phyloP scores from a whole-genome alignment of 2,329 filamentous ascomycete genomes.

The Penicillium vulpinum region DNA sequence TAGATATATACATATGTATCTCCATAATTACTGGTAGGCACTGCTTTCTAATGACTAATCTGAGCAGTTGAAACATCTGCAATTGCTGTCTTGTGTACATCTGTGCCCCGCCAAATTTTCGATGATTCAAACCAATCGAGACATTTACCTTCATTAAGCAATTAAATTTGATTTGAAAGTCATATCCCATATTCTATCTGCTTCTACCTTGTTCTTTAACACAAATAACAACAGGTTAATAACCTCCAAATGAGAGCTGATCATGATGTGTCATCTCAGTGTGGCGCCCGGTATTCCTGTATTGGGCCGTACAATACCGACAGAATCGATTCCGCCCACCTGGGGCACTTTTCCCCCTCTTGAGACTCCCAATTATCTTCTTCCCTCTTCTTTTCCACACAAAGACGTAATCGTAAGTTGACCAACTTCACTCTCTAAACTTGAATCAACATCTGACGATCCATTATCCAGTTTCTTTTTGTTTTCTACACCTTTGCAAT shows the following conservation, averaged over 20 bases:
- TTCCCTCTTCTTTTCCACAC: conserved; percentile 33
- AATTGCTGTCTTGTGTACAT: background rate
- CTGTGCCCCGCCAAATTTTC: background rate
- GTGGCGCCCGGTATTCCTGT: conserved; percentile 26
- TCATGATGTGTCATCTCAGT: conserved; percentile 20
- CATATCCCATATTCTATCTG: background rate
- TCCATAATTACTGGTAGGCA: background rate
- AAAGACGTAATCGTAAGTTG: conserved; percentile 30
- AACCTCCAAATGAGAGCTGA: background rate
- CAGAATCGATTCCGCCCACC: conserved; percentile 17
- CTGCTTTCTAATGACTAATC: background rate
- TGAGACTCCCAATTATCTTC: conserved; percentile 24
- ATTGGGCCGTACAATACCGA: conserved; percentile 15
- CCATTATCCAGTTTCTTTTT: conserved; percentile 5
- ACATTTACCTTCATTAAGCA: background rate
- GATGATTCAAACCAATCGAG: background rate
- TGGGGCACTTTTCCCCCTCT: conserved; percentile 22
- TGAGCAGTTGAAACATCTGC: background rate
- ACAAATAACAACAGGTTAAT: background rate
- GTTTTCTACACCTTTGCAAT: conserved; percentile 1
- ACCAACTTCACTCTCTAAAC: conserved; percentile 1
- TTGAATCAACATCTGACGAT: background rate
- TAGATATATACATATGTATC: no score
- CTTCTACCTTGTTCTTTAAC: background rate
- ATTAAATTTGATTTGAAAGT: background rate